These are phyloP conservation scores for Debaryomyces psychrophilus DNA, from an alignment of 1,139 yeast genomes.

Conservation along the genomic window DNA sequence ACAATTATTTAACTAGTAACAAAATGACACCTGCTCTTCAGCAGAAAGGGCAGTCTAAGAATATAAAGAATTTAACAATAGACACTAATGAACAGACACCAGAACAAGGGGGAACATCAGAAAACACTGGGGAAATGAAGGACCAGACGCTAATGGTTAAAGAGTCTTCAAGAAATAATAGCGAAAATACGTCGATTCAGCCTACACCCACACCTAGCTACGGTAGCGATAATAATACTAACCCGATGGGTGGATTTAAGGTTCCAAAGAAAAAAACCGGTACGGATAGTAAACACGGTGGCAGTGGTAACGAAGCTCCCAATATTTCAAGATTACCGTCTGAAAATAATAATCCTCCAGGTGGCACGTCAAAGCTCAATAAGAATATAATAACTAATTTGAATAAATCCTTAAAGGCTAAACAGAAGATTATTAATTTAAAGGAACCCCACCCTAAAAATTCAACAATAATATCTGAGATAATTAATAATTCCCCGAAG, in stretches of 20 bases:
- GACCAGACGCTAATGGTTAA: neutral
- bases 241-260: slow-evolving; percentile 10
- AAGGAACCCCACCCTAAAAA: slow-evolving; percentile 44
- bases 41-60: slow-evolving; percentile 11
- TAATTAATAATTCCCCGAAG: slow-evolving; percentile 40
- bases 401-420: slow-evolving; percentile 45
- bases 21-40: slow-evolving; percentile 6
- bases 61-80: slow-evolving; percentile 13
- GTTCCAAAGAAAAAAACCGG: slow-evolving; percentile 12
- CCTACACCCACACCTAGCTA: slow-evolving; percentile 3
- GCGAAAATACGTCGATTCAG: neutral
- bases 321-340: neutral
- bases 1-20: neutral
- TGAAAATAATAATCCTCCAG: neutral
- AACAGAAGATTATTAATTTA: slow-evolving; percentile 42
- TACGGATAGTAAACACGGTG: slow-evolving; percentile 5
- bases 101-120: neutral
- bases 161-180: neutral
- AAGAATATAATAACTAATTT: slow-evolving; percentile 38
- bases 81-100: slow-evolving; percentile 3
- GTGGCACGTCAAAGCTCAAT: slow-evolving; percentile 21
- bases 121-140: neutral
- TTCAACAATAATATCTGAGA: slow-evolving; percentile 36
- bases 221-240: neutral
- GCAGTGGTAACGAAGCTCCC: neutral